Percentiles rank a stretch among this genome's conserved stretches.
Evolutionary conservation across 2,329 filamentous ascomycete genomes (phyloP).

Genomic region (Xylariaceae sp.): DNA sequence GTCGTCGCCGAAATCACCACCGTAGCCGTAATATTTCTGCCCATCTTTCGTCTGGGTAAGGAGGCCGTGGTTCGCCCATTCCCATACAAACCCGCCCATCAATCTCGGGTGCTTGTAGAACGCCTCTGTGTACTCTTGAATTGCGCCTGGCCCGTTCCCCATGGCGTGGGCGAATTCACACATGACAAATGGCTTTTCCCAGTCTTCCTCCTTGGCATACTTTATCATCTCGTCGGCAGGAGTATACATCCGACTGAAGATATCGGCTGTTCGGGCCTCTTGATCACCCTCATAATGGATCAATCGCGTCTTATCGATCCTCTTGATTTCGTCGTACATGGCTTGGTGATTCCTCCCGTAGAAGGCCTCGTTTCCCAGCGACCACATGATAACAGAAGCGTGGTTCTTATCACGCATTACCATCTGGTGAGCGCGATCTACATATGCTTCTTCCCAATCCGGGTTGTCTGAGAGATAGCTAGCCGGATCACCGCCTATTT

Average conservation of each 20-base stretch:
- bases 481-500: slow-evolving; percentile 37
- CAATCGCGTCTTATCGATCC: slow-evolving; percentile 49
- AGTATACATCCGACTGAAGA: slow-evolving; percentile 62
- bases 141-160: slow-evolving; percentile 64
- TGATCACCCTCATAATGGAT: slow-evolving; percentile 63
- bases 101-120: slow-evolving; percentile 55
- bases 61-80: slow-evolving; percentile 56
- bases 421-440: slow-evolving; percentile 60
- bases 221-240: slow-evolving; percentile 41
- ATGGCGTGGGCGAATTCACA: slow-evolving; percentile 58
- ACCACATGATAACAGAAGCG: slow-evolving; percentile 64
- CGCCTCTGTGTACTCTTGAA: slow-evolving; percentile 61
- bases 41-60: slow-evolving; percentile 39
- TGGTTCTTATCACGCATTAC: slow-evolving; percentile 57
- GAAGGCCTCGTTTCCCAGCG: slow-evolving; percentile 65
- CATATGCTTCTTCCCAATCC: slow-evolving; percentile 57
- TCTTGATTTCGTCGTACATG: slow-evolving; percentile 60
- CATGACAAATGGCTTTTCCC: slow-evolving; percentile 52
- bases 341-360: slow-evolving; percentile 62
- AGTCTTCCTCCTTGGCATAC: slow-evolving; percentile 37
- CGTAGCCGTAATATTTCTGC: slow-evolving; percentile 50
- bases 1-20: slow-evolving; percentile 56
- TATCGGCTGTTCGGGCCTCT: slow-evolving; percentile 53
- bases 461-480: slow-evolving; percentile 55
- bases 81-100: slow-evolving; percentile 63